Conservation (phyloP, 495 filamentous ascomycete genomes). For the Mycothermus thermophilus region DNA sequence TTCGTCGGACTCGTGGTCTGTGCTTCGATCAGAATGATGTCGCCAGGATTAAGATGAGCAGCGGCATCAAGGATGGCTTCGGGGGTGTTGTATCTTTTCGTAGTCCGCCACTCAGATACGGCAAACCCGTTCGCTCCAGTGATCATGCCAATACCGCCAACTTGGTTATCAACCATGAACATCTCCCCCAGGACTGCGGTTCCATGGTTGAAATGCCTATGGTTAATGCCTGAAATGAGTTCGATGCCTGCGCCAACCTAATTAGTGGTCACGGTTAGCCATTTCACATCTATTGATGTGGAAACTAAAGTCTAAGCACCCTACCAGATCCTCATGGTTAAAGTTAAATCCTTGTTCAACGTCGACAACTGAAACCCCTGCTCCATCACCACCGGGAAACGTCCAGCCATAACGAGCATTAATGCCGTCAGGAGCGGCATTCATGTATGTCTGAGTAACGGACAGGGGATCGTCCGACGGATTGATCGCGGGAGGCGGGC, state of each 20-base stretch:
- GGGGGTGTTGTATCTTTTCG: conserved; percentile 3
- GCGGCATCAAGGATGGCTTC: conserved; percentile 12
- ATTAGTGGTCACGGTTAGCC: not conserved
- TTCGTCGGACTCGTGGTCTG: conserved; percentile 6
- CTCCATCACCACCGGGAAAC: conserved; percentile 8
- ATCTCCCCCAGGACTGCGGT: conserved; percentile 13
- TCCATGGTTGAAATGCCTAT: conserved; percentile 5
- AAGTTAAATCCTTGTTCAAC: conserved; percentile 12
- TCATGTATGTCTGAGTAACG: conserved; percentile 7
- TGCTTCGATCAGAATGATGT: conserved; percentile 12
- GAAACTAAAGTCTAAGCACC: not conserved
- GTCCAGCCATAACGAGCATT: conserved; percentile 11
- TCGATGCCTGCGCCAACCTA: conserved; percentile 4
- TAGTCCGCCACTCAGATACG: conserved; percentile 2
- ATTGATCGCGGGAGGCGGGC: conserved; percentile 4
- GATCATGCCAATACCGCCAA: conserved; percentile 11
- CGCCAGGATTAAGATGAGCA: conserved; percentile 3
- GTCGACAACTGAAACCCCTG: conserved; percentile 5
- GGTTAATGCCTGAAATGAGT: conserved; percentile 3
- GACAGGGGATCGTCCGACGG: conserved; percentile 5
- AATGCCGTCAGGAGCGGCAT: conserved; percentile 8
- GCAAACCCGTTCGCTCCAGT: conserved; percentile 7
- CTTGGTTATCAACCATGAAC: conserved; percentile 12
- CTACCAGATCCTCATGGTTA: conserved; percentile 7
- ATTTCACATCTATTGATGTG: not conserved